Conservation (phyloP, 2,329 filamentous ascomycete species). For the Tolypocladium capitatum region DNA sequence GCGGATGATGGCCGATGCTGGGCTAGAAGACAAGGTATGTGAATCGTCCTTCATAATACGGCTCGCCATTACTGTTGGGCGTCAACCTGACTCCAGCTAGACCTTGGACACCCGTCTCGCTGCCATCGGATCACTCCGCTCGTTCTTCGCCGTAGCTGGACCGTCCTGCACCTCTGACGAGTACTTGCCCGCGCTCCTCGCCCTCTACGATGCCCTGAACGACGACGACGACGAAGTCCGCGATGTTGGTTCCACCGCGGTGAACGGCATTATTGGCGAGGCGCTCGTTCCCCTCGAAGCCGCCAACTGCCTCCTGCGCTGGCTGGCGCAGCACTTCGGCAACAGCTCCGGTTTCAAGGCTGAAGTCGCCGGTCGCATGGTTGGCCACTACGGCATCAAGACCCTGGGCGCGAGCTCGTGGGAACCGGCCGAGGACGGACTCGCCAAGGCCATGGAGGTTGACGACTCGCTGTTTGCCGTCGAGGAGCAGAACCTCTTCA, state of each 20-base stretch:
- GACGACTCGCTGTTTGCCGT: slow-evolving; percentile 66
- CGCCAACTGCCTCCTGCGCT: slow-evolving; percentile 28
- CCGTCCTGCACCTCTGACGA: slow-evolving; percentile 13
- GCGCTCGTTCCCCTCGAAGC: slow-evolving; percentile 35
- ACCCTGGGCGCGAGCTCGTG: slow-evolving; percentile 2
- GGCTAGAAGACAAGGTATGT: slow-evolving; percentile 33
- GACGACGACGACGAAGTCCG: slow-evolving; percentile 91
- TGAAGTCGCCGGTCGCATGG: slow-evolving; percentile 29
- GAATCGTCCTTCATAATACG: background rate
- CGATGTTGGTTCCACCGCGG: slow-evolving; percentile 42
- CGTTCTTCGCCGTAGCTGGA: slow-evolving; percentile 27
- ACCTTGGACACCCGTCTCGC: slow-evolving; percentile 53
- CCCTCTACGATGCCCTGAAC: slow-evolving; percentile 63
- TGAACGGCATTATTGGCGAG: slow-evolving; percentile 30
- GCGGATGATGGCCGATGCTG: slow-evolving; percentile 33
- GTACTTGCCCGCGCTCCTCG: slow-evolving; percentile 44
- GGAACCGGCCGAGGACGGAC: slow-evolving; percentile 21
- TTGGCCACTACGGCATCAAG: slow-evolving; percentile 10
- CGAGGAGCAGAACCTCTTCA: slow-evolving; percentile 90
- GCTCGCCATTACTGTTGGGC: background rate
- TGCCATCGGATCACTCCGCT: slow-evolving; percentile 39
- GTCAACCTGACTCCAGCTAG: slow-evolving; percentile 17
- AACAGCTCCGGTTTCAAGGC: slow-evolving; percentile 22
- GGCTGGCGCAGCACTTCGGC: slow-evolving; percentile 25
- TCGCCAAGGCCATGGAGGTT: slow-evolving; percentile 33